phyloP scores from a whole-genome alignment of 176 grass and related monocot genomes.

The Raddia guianensis region DNA sequence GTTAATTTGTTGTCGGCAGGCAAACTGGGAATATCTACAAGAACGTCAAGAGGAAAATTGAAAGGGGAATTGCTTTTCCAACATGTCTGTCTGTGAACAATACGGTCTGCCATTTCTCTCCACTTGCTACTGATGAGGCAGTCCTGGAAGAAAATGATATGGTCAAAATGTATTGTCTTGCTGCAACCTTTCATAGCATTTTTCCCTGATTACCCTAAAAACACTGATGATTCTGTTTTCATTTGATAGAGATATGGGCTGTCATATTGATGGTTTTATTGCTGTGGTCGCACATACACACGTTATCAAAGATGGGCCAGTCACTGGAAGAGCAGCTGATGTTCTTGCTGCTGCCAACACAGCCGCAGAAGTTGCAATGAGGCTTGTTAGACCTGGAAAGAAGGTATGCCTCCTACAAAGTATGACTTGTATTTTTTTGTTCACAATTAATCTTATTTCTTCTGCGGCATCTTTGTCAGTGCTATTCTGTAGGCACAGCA shows the following conservation, averaged over 20 bases:
- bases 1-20: conserved; percentile 42
- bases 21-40: conserved; percentile 96
- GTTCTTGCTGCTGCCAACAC: conserved; percentile 93
- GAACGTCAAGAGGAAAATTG: conserved; percentile 96
- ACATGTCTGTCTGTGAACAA: conserved; percentile 95
- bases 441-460: neutral
- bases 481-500: too few species aligned
- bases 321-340: conserved; percentile 86
- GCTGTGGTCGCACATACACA: conserved; percentile 97
- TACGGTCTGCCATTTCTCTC: conserved; percentile 93
- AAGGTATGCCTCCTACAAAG: conserved; percentile 56
- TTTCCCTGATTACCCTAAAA: neutral
- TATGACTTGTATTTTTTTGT: neutral
- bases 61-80: conserved; percentile 92
- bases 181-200: conserved; percentile 5
- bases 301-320: conserved; percentile 64
- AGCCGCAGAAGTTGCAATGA: conserved; percentile 85
- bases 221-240: neutral
- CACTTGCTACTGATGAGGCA: conserved; percentile 77
- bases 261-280: conserved; percentile 99
- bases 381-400: conserved; percentile 95
- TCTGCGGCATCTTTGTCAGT: neutral
- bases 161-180: conserved; percentile 85
- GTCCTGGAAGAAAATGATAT: conserved; percentile 90
- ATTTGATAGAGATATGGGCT: conserved; percentile 88